These are phyloP conservation scores for Pistacia atlantica DNA, from an alignment of 345 rosid species.

Conservation along the genomic window DNA sequence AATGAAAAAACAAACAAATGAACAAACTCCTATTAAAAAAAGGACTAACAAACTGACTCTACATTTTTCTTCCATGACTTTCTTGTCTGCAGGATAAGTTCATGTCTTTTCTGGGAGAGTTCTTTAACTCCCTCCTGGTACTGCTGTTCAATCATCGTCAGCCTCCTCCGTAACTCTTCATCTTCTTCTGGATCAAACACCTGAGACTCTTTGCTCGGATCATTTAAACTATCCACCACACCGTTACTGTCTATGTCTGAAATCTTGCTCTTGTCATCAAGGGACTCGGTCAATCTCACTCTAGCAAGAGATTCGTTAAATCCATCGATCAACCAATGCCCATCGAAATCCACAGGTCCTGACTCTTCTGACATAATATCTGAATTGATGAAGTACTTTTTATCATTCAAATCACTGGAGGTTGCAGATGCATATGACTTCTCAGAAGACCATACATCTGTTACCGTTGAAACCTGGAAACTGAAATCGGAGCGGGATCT, in stretches of 20 bases:
- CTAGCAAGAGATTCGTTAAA: constrained; percentile 1
- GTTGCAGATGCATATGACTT: constrained; percentile 27
- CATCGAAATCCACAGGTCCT: constrained; percentile 22
- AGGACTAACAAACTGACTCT: constrained; percentile 28
- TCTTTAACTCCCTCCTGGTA: constrained; percentile 60
- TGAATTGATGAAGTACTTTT: constrained; percentile 29
- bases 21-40: neutral
- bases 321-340: neutral
- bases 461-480: constrained; percentile 10
- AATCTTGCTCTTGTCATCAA: constrained; percentile 16
- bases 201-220: constrained; percentile 12
- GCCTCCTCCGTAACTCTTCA: constrained; percentile 49
- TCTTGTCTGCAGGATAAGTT: constrained; percentile 58
- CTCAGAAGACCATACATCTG: constrained; percentile 26
- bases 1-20: neutral
- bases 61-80: constrained; percentile 40
- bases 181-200: constrained; percentile 27
- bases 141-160: constrained; percentile 60
- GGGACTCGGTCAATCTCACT: constrained; percentile 11
- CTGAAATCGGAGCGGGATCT: constrained; percentile 15
- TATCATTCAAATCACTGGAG: constrained; percentile 39
- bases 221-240: neutral
- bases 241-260: constrained; percentile 3
- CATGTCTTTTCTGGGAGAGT: constrained; percentile 60
- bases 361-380: constrained; percentile 27